phyloP scores from a whole-genome alignment of 2,329 filamentous ascomycete genomes.

The Leptographium lundbergii region DNA sequence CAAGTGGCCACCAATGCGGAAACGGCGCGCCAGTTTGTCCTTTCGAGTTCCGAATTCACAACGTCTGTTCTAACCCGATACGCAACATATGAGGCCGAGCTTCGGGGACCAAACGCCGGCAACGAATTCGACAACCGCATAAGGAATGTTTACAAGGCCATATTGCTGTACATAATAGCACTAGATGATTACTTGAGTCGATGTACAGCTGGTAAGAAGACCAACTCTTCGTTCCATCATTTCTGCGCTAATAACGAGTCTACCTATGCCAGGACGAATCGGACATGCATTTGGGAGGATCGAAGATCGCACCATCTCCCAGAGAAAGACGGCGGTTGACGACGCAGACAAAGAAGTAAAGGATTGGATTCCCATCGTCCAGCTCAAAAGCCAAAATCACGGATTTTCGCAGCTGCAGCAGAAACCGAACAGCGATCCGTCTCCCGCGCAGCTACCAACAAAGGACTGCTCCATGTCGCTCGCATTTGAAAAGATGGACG shows the following conservation, averaged over 20 bases:
- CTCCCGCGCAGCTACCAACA: too few relatives aligned
- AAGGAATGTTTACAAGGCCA: background rate
- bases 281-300: background rate
- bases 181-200: background rate
- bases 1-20: background rate
- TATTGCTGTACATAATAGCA: background rate
- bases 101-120: background rate
- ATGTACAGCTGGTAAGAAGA: background rate
- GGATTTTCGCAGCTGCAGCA: background rate
- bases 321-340: background rate
- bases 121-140: background rate
- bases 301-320: background rate
- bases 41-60: background rate
- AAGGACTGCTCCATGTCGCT: background rate
- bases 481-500: background rate
- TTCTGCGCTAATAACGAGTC: background rate
- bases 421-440: background rate
- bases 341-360: background rate
- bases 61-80: background rate
- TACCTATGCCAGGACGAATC: background rate
- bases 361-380: background rate
- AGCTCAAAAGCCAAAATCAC: background rate
- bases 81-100: background rate
- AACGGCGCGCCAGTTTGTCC: background rate
- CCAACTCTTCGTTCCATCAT: too few relatives aligned